Evolutionary conservation across 352 stramenopile species (phyloP), one percentile per base, ranked within the genome.

Genomic region (Elongisporangium senticosum): DNA sequence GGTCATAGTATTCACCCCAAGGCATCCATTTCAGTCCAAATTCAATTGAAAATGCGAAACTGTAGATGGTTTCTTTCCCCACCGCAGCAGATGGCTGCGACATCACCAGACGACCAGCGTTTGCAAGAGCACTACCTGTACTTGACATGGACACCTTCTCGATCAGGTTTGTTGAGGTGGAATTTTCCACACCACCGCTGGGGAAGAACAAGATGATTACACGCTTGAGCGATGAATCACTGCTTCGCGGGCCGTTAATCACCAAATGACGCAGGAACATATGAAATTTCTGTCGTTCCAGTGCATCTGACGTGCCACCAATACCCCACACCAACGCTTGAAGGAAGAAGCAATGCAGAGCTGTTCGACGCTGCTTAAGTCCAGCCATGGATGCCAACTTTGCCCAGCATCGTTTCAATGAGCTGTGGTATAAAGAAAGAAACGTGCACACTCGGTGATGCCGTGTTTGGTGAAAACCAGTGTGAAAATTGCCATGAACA

Each of bases 301-400:
- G 50, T 6, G 49, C 21, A 40, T 74, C 58, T 7, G 62, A 64
- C 0, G 84, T 90, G 58, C 71, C 65, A 1, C 84, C 84, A 7
- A 93, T 61, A 6, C 84, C 75, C 84, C 84, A 93, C 4, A 93
- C 71, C 1, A 93, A 61, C 13, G 79, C 72, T 49, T 91, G 84
- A 4, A 93, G 58, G 49, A 83, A 92, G 21, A 82, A 74, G 53
- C 79, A 90, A 33, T 88, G 72, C 4, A 87, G 58, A 0, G 78
- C 70, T 19, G 74, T 86, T 21, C 65, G 74, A 10, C 78, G 69
- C 53, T 90, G 79, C 54, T 92, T 90, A 2, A 65, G 69, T 22
- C 77, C 91, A 17, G 69, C 68, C 69, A 93, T 78, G 0, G 55
- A 54, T n/a, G 47, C 61, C 50, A 89, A 56, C 39, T 90, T 90